phyloP scores from a whole-genome alignment of 371 early-diverging fungal species.

The Haplosporangium sp. region DNA sequence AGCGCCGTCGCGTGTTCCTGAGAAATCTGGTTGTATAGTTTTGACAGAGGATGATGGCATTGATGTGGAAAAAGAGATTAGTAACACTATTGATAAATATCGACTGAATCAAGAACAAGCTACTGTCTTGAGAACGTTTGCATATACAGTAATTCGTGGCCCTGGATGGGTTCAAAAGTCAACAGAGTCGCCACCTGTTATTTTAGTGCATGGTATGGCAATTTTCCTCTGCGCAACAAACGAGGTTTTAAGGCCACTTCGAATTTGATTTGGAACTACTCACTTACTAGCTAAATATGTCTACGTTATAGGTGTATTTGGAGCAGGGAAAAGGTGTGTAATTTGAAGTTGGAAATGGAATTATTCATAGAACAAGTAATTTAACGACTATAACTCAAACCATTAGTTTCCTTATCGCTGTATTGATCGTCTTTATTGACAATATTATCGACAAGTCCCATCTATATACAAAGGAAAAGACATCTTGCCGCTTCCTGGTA shows the following conservation, averaged over 20 bases:
- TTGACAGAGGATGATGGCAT: slow-evolving; percentile 60
- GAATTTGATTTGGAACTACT: background rate
- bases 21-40: slow-evolving; percentile 51
- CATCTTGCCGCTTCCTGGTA: slow-evolving; percentile 65
- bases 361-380: background rate
- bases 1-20: slow-evolving; percentile 25
- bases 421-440: slow-evolving; percentile 81
- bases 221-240: background rate
- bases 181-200: slow-evolving; percentile 49
- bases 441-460: slow-evolving; percentile 62
- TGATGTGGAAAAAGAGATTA: slow-evolving; percentile 58
- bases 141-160: slow-evolving; percentile 62
- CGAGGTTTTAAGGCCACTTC: background rate
- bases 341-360: background rate
- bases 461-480: slow-evolving; percentile 30
- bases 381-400: background rate
- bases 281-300: background rate
- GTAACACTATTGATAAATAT: slow-evolving; percentile 58
- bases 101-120: slow-evolving; percentile 76
- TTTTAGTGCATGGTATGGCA: slow-evolving; percentile 67
- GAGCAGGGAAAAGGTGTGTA: slow-evolving; percentile 81
- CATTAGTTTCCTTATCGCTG: slow-evolving; percentile 78
- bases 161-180: slow-evolving; percentile 54
- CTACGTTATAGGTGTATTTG: slow-evolving; percentile 69
- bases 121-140: slow-evolving; percentile 65